Conservation (phyloP, 495 filamentous ascomycete genomes). For the Aspergillus saccharolyticus region DNA sequence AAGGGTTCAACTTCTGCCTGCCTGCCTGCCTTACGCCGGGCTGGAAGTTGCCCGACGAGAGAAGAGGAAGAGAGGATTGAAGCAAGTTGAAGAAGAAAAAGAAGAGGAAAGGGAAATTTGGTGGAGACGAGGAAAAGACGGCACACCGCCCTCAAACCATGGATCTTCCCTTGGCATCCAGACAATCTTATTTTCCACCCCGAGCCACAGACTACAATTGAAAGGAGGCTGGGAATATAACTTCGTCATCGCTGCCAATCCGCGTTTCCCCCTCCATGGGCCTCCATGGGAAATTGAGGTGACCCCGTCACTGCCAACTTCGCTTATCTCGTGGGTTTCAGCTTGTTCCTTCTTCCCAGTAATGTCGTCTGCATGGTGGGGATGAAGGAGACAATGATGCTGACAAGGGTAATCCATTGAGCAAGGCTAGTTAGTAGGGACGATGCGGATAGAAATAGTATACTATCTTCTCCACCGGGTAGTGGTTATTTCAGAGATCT, state of each 20-base stretch:
- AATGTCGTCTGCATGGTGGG: no score
- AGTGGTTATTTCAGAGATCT: no score
- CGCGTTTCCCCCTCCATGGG: no score
- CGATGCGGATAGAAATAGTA: no score
- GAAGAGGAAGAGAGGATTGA: neutral
- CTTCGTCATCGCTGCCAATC: neutral
- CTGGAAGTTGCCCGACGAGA: neutral
- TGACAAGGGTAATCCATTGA: no score
- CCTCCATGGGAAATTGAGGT: no score
- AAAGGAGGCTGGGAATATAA: neutral
- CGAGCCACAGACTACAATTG: neutral
- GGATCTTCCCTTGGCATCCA: neutral
- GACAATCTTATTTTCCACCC: neutral
- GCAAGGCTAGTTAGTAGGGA: no score
- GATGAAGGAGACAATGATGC: no score
- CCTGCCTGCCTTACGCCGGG: neutral
- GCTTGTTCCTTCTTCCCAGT: no score
- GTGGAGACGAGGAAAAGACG: neutral
- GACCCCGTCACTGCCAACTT: no score
- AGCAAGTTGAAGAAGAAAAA: neutral
- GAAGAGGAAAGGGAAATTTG: neutral
- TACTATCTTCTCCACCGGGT: no score
- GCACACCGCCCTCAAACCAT: constrained; percentile 1
- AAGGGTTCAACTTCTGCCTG: neutral
- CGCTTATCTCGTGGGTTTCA: no score